Evolutionary conservation across 2,329 filamentous ascomycete genomes (phyloP).

Genomic region (Achaetomium macrosporum): DNA sequence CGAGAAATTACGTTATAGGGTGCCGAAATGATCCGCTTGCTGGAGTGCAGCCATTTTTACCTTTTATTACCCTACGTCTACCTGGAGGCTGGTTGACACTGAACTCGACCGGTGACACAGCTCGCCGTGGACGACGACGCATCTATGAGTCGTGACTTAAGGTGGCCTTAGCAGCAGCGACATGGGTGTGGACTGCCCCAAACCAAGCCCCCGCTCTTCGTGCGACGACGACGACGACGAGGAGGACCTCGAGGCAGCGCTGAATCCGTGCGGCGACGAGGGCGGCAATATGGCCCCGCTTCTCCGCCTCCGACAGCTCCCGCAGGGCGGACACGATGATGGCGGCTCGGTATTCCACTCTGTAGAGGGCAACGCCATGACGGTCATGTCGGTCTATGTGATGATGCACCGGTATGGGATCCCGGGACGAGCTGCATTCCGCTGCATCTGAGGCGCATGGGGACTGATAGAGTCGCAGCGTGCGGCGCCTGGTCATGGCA

Average conservation of each 20-base stretch:
- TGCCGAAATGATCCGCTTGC: slow-evolving; percentile 9
- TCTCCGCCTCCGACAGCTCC: slow-evolving; percentile 16
- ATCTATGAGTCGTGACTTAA: slow-evolving; percentile 8
- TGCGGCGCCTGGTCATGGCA: slow-evolving; percentile 25
- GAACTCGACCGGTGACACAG: not conserved
- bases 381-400: slow-evolving; percentile 26
- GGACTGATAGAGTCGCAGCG: slow-evolving; percentile 16
- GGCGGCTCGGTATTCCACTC: slow-evolving; percentile 2
- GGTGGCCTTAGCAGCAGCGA: slow-evolving; percentile 7
- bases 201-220: slow-evolving; percentile 12
- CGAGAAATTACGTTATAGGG: slow-evolving; percentile 20
- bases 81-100: too few species aligned
- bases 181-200: slow-evolving; percentile 12
- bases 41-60: too few species aligned
- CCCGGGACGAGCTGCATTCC: not conserved
- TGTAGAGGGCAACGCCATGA: slow-evolving; percentile 12
- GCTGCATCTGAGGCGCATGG: not conserved
- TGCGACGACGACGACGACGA: slow-evolving; percentile 16
- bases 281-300: slow-evolving; percentile 18
- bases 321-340: slow-evolving; percentile 8
- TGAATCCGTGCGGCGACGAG: slow-evolving; percentile 15
- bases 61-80: too few species aligned
- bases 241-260: slow-evolving; percentile 19
- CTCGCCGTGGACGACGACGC: not conserved
- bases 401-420: slow-evolving; percentile 27